These are phyloP conservation scores for Ophiostoma sp. DNA, from an alignment of 2,329 filamentous ascomycete genomes.

Conservation along the genomic window DNA sequence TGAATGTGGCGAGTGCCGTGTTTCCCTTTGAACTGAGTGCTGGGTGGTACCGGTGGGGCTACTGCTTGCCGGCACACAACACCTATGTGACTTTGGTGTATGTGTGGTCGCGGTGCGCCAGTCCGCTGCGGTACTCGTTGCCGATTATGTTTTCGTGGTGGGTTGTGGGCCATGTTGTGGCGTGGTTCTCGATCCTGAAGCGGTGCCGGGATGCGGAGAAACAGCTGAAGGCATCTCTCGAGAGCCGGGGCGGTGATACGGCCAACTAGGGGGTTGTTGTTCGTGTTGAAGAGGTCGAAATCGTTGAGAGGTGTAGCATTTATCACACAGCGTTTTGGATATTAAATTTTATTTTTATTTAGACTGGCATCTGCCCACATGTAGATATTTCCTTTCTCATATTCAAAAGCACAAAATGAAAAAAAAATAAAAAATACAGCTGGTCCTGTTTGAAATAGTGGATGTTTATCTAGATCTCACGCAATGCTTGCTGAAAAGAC, in stretches of 20 bases:
- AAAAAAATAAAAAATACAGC: neutral
- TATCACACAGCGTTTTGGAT: neutral
- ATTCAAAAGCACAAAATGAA: neutral
- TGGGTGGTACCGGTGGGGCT: conserved; percentile 44
- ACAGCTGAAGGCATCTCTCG: neutral
- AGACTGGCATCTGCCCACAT: neutral
- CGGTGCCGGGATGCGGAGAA: conserved; percentile 1
- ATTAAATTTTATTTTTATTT: neutral
- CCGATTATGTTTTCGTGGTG: conserved; percentile 45
- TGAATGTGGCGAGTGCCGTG: conserved; percentile 45
- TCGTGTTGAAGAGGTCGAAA: neutral
- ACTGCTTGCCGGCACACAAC: conserved; percentile 43
- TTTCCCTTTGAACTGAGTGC: conserved; percentile 47
- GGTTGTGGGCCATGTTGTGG: conserved; percentile 9
- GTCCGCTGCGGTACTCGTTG: conserved; percentile 41
- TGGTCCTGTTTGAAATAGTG: too few relatives aligned
- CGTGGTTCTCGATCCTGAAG: conserved; percentile 10
- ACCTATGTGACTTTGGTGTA: conserved; percentile 44
- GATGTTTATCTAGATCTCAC: too few relatives aligned
- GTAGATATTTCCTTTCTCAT: neutral
- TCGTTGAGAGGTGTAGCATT: neutral
- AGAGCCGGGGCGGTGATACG: neutral
- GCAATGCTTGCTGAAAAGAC: conserved; percentile 9
- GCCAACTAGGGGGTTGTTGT: neutral
- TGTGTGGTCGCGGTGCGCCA: conserved; percentile 48